phyloP scores from a whole-genome alignment of 1,284 basidiomycete genomes.

The Serendipita sp. region DNA sequence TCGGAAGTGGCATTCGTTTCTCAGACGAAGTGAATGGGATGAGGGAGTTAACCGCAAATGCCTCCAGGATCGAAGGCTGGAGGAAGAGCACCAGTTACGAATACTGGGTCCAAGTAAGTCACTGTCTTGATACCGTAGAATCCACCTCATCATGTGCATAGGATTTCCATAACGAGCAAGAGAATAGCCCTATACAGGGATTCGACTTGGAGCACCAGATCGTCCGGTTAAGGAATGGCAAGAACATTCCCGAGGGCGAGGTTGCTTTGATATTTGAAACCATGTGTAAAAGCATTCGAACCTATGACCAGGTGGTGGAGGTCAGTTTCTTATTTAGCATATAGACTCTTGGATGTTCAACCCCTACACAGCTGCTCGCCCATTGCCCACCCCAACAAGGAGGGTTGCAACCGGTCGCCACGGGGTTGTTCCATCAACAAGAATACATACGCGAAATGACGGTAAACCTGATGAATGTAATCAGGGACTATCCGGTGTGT shows the following conservation, averaged over 20 bases:
- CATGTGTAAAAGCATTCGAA: conserved; percentile 51
- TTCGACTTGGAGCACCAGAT: conserved; percentile 68
- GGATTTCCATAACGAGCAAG: conserved; percentile 38
- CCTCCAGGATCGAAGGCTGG: conserved; percentile 70
- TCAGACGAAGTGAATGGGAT: conserved; percentile 43
- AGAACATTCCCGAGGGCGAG: conserved; percentile 48
- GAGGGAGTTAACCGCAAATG: conserved; percentile 53
- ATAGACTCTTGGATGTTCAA: too few relatives aligned
- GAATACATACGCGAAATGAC: conserved; percentile 61
- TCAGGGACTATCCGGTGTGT: conserved; percentile 63
- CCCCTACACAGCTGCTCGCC: conserved; percentile 53
- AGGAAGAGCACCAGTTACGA: conserved; percentile 52
- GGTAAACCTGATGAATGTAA: conserved; percentile 68
- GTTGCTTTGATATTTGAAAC: conserved; percentile 62
- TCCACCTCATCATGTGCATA: conserved; percentile 18
- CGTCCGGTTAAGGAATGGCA: conserved; percentile 46
- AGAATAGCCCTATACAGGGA: conserved; percentile 36
- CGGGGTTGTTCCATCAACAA: conserved; percentile 80
- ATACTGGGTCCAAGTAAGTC: conserved; percentile 40
- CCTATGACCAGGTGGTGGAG: conserved; percentile 83
- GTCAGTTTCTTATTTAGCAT: conserved; percentile 28
- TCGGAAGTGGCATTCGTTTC: conserved; percentile 61
- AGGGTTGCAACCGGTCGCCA: conserved; percentile 73
- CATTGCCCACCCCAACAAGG: conserved; percentile 64
- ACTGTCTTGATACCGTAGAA: neutral